Base-by-base conservation (phyloP, 139 green algal species). In the Chlamydomonas sp. region DNA sequence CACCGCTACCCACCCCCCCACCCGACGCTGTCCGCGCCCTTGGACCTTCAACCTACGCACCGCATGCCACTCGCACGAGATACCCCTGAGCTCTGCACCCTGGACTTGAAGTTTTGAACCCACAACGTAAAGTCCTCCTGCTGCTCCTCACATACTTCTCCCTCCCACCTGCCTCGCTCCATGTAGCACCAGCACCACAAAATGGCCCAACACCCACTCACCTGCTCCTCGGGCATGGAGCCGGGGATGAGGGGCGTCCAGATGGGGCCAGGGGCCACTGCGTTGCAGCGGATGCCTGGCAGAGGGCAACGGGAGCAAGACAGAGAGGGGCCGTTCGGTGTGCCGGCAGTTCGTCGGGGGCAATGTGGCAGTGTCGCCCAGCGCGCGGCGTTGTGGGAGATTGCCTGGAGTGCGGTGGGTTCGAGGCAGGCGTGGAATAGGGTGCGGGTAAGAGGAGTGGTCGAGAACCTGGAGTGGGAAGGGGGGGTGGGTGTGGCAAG, bases 201-300 rank as follows among this genome's bases (percentile, higher is more conserved):
- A 49, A 49, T 49, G 31, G 31, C 31, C 31, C 31, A 49, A 49
- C 60, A 4, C 77, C 61, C 8, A 2, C 80, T 20, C 72, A 76
- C 83, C 83, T 88, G 81, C 61, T 88, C 62, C 3, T 80, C 71
- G 3, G 69, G 68, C 61, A 93, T 91, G 20, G 90, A 93, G 20
- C 93, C 79, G 6, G 92, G 69, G 83, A 97, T 95, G 61, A 97
- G 88, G 0, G 95, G 94, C 12, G 93, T 97, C 94, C 92, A 96
- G 73, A 97, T 95, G 66, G 95, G 95, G 2, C 95, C 95, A 0
- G 95, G 90, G 2, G 95, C 95, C 58, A 97, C 95, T 2, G 90
- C 90, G 59, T 97, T 97, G 5, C 97, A 95, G 2, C 95, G 92
- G 77, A 97, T 97, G 80, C 91, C 87, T 88, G 63, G 4, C 12